Conservation (phyloP, 1,284 basidiomycete genomes). For the Ceratobasidium sp. region DNA sequence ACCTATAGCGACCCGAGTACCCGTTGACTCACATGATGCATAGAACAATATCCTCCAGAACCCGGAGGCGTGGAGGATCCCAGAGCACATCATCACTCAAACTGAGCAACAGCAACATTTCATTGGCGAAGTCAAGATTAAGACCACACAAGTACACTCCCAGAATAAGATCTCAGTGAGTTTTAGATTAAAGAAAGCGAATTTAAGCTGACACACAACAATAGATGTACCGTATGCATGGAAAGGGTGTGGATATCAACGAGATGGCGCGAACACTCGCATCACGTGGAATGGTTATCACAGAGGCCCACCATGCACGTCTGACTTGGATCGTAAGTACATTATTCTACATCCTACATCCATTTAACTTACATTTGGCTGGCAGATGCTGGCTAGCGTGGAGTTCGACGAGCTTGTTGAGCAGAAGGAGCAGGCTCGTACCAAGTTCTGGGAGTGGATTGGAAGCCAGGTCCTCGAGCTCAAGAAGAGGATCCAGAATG, state of each 20-base stretch:
- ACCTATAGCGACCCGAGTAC: background rate
- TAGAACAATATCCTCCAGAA: background rate
- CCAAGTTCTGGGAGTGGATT: slow-evolving; percentile 3
- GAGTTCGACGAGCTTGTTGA: background rate
- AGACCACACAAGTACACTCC: background rate
- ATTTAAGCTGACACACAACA: too few relatives aligned
- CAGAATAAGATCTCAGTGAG: background rate
- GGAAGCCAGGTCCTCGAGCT: background rate
- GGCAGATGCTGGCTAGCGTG: background rate
- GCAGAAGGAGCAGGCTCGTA: too few relatives aligned
- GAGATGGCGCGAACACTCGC: background rate
- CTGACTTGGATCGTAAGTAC: background rate
- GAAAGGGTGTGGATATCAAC: background rate
- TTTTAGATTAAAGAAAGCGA: too few relatives aligned
- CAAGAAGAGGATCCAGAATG: background rate
- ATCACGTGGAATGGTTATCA: background rate
- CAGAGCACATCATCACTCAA: background rate
- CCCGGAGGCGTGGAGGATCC: background rate
- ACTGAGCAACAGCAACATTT: background rate
- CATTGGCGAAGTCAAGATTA: background rate
- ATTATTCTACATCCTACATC: too few relatives aligned
- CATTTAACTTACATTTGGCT: background rate
- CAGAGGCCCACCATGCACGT: background rate
- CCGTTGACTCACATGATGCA: background rate
- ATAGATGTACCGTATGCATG: background rate